These are phyloP conservation scores for Alnus glutinosa DNA, from an alignment of 306 rosid genomes.

Conservation along the genomic window DNA sequence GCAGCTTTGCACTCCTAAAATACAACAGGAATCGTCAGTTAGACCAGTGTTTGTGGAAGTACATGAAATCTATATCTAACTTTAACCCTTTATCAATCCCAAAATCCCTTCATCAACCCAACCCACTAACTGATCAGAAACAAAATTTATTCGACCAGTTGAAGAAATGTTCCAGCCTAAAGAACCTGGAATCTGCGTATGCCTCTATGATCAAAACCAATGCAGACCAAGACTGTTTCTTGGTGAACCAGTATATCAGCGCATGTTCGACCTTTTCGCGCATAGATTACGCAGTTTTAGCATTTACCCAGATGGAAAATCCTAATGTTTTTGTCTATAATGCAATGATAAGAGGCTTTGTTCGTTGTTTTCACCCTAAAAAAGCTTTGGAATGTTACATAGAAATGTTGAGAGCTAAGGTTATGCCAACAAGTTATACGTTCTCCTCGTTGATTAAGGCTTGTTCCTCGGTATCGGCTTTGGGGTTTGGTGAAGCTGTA, in stretches of 20 bases:
- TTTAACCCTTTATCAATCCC: constrained; percentile 7
- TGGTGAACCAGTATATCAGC: constrained; percentile 48
- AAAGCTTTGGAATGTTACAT: constrained; percentile 48
- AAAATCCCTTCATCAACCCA: constrained; percentile 5
- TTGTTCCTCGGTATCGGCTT: constrained; percentile 39
- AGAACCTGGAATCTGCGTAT: constrained; percentile 49
- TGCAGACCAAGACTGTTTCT: constrained; percentile 48
- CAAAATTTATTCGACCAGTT: constrained; percentile 36
- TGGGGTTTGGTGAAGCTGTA: constrained; percentile 46
- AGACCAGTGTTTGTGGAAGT: not conserved
- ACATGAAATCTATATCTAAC: constrained; percentile 7
- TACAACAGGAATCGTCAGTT: too few relatives aligned
- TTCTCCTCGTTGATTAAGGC: constrained; percentile 67
- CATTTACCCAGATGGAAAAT: constrained; percentile 48
- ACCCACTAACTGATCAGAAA: constrained; percentile 2
- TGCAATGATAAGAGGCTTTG: constrained; percentile 60
- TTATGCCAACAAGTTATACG: constrained; percentile 66
- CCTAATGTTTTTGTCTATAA: constrained; percentile 68
- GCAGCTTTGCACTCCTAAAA: too few relatives aligned
- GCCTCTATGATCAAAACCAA: constrained; percentile 61
- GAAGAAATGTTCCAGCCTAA: constrained; percentile 37
- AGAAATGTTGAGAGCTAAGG: constrained; percentile 40
- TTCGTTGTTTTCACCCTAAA: constrained; percentile 13
- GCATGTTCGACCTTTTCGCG: constrained; percentile 22
- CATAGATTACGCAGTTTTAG: constrained; percentile 36